phyloP scores from a whole-genome alignment of 2,329 filamentous ascomycete species.

The Periconia digitata region DNA sequence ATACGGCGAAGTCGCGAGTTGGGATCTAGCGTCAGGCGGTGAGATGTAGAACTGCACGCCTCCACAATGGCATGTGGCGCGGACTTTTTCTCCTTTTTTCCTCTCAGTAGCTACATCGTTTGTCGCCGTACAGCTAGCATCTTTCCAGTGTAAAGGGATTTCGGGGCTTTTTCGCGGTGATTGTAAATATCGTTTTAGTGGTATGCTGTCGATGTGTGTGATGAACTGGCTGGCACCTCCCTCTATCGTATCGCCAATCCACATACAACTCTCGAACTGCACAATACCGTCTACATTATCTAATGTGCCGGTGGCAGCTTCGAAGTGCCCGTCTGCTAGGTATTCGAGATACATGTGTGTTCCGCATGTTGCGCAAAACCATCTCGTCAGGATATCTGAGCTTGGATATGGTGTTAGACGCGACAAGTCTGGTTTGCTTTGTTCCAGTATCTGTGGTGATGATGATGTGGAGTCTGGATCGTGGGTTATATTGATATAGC shows the following conservation, averaged over 20 bases:
- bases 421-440: slow-evolving; percentile 19
- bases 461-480: slow-evolving; percentile 7
- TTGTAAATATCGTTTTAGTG: slow-evolving; percentile 16
- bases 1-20: slow-evolving; percentile 42
- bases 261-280: slow-evolving; percentile 44
- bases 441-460: neutral
- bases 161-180: slow-evolving; percentile 20
- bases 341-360: slow-evolving; percentile 49
- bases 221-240: slow-evolving; percentile 55
- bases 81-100: slow-evolving; percentile 23
- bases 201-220: slow-evolving; percentile 33
- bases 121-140: neutral
- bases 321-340: slow-evolving; percentile 26
- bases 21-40: slow-evolving; percentile 26
- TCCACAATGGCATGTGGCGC: slow-evolving; percentile 50
- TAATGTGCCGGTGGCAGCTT: slow-evolving; percentile 47
- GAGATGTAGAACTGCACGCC: slow-evolving; percentile 49
- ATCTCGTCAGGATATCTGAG: slow-evolving; percentile 35
- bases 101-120: neutral
- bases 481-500: slow-evolving; percentile 40
- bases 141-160: slow-evolving; percentile 25
- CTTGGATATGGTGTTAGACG: slow-evolving; percentile 43
- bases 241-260: slow-evolving; percentile 54
- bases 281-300: slow-evolving; percentile 34
- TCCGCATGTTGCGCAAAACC: slow-evolving; percentile 50